Evolutionary conservation across 2,329 filamentous ascomycete genomes (phyloP).

Genomic region (Pseudocercospora macadamiae): DNA sequence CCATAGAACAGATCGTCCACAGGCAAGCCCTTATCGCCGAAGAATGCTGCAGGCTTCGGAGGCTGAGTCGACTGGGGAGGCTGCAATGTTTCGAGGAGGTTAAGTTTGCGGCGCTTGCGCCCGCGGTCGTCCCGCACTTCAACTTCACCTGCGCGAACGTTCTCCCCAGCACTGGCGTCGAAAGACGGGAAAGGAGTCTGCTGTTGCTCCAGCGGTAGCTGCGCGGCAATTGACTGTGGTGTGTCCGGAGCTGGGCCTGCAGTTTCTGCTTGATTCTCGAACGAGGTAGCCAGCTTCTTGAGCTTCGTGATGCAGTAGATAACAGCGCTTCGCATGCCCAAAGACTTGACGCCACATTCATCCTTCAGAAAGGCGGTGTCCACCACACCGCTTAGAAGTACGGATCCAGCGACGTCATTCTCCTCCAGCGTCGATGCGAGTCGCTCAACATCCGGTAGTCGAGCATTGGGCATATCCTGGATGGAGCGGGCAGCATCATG

Average conservation of each 20-base stretch:
- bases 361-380: constrained; percentile 53
- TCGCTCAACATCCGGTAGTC: constrained; percentile 54
- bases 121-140: constrained; percentile 35
- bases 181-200: constrained; percentile 12
- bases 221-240: constrained; percentile 17
- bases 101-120: constrained; percentile 40
- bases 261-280: not conserved
- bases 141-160: constrained; percentile 31
- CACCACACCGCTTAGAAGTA: constrained; percentile 62
- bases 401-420: constrained; percentile 67
- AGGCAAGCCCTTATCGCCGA: constrained; percentile 27
- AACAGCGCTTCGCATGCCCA: constrained; percentile 63
- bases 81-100: constrained; percentile 17
- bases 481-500: constrained; percentile 37
- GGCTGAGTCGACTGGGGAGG: not conserved
- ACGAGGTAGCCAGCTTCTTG: constrained; percentile 26
- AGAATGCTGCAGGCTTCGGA: constrained; percentile 14
- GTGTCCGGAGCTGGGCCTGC: constrained; percentile 12
- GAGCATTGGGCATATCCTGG: constrained; percentile 36
- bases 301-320: constrained; percentile 62
- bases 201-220: constrained; percentile 2
- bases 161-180: constrained; percentile 14
- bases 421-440: constrained; percentile 62
- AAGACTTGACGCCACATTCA: constrained; percentile 60
- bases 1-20: constrained; percentile 43